phyloP scores from a whole-genome alignment of 139 green algal species.

The Chlamydomonas applanata region DNA sequence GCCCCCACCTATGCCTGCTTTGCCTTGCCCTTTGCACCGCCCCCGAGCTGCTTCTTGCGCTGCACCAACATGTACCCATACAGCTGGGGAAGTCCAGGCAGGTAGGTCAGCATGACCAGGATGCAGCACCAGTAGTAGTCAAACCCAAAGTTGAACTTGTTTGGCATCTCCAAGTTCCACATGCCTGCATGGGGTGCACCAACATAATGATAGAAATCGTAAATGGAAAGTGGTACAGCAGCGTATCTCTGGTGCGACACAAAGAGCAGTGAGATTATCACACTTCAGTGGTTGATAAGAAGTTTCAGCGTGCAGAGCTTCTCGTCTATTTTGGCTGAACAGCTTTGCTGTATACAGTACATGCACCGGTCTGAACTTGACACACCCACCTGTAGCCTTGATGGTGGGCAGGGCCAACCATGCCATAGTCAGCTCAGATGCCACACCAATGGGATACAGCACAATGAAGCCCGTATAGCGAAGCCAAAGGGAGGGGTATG shows the following conservation, averaged over 20 bases:
- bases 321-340: too few relatives aligned
- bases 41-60: slow-evolving; percentile 71
- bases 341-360: too few relatives aligned
- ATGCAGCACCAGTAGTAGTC: slow-evolving; percentile 70
- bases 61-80: slow-evolving; percentile 88
- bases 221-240: too few relatives aligned
- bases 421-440: slow-evolving; percentile 81
- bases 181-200: slow-evolving; percentile 14
- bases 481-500: slow-evolving; percentile 81
- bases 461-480: slow-evolving; percentile 89
- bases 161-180: slow-evolving; percentile 74
- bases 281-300: too few relatives aligned
- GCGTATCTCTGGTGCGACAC: too few relatives aligned
- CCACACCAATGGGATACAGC: slow-evolving; percentile 90
- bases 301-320: too few relatives aligned
- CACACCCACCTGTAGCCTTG: slow-evolving; percentile 9
- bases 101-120: slow-evolving; percentile 37
- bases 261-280: too few relatives aligned
- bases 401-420: slow-evolving; percentile 68
- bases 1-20: too few relatives aligned
- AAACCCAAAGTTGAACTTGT: slow-evolving; percentile 80
- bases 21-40: neutral
- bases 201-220: too few relatives aligned
- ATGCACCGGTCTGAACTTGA: neutral
- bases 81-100: slow-evolving; percentile 74